Conservation (phyloP, 371 early-diverging fungal genomes). For the Mucor saturninus region DNA sequence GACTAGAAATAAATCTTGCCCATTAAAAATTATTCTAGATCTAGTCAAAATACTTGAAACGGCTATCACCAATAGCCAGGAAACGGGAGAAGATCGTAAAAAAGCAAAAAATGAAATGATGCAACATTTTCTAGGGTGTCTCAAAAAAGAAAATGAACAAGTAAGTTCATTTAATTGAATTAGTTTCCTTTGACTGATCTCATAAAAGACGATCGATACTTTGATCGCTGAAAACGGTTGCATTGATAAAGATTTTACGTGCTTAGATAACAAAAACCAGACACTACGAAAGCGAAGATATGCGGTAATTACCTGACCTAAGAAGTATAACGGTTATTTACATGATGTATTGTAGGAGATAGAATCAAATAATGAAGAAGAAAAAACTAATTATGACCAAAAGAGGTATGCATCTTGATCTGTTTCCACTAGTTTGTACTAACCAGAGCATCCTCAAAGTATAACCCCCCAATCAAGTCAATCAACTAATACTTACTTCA, state of each 20-base stretch:
- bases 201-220: background rate
- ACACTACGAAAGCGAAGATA: slow-evolving; percentile 3
- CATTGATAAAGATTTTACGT: too few species aligned
- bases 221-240: too few species aligned
- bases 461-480: too few species aligned
- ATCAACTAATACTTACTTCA: too few species aligned
- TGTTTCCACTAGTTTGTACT: too few species aligned
- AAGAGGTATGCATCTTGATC: background rate
- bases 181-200: background rate
- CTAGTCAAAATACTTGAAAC: slow-evolving; percentile 56
- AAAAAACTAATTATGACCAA: background rate
- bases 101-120: slow-evolving; percentile 57
- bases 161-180: background rate
- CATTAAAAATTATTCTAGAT: slow-evolving; percentile 35
- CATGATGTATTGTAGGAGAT: background rate
- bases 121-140: slow-evolving; percentile 5
- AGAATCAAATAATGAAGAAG: background rate
- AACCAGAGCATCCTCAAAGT: too few species aligned
- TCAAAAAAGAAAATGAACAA: slow-evolving; percentile 9
- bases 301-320: background rate
- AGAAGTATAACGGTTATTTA: background rate
- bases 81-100: slow-evolving; percentile 51
- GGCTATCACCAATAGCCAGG: slow-evolving; percentile 58
- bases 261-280: too few species aligned
- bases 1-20: background rate